Evolutionary conservation across 2,329 filamentous ascomycete species (phyloP), one percentile per base, ranked within the genome.

Genomic region (Westerdykella ornata): DNA sequence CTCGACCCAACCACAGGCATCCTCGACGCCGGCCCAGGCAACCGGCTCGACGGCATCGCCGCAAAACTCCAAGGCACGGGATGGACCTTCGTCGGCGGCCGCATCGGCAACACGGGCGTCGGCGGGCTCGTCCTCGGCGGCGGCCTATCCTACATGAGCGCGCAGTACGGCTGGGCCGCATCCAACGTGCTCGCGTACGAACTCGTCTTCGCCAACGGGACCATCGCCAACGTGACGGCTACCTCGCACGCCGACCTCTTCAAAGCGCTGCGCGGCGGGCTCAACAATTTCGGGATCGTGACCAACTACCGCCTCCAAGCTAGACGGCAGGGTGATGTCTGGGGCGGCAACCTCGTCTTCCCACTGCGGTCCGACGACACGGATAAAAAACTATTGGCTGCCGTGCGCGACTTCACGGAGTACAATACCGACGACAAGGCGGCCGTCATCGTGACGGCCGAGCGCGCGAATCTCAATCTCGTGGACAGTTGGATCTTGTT

Each of bases 341-440:
- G 72, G 72, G 71, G 70, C 37, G 72, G 72, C n/a, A 68, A 68
- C 52, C 62, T 68, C 20, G 48, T 73, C 35, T 72, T 66, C 51
- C 22, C 22, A 7, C 42, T 71, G 56, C 55, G 56, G 47, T 35
- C 49, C 49, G 35, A 62, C 60, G 51, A 56, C 63, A 51, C 66
- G 30, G 56, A 68, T 4, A 53, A 63, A 4, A 52, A 60, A 4
- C 38, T 81, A 1, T 62, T 78, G 11, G 59, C 60, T 2, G 74
- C 74, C 1, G 60, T 75, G 3, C 69, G 72, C 16, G 72, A 79
- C 56, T 80, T 80, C 49, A 77, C 76, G 5, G 69, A 74, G 49
- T 58, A 60, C 44, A 67, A 81, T 57, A 77, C 78, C 53, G 59
- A 62, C 38, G 47, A 54, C 6, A 59, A 56, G 31, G 59, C 57